A percentile compares a stretch with the other conserved stretches of the same genome.
These are phyloP conservation scores for Favolaschia claudopus DNA, from an alignment of 768 basidiomycete species.

Conservation along the genomic window DNA sequence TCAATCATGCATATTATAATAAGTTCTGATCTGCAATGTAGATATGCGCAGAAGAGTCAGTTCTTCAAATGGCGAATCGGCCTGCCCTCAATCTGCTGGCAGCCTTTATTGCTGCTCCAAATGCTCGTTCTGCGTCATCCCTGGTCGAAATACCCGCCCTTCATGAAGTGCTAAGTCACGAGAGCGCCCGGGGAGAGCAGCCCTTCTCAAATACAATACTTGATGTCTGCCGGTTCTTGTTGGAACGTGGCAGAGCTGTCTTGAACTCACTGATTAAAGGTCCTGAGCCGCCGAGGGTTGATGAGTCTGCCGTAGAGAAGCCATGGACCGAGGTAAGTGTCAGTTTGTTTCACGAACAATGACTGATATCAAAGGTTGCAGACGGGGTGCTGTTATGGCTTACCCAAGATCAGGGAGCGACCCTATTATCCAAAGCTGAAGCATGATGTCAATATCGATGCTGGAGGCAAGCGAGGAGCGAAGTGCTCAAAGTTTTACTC, in stretches of 20 bases:
- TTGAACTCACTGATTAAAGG: background rate
- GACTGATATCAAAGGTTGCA: no score
- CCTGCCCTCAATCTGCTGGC: background rate
- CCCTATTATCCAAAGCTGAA: no score
- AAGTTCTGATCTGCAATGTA: no score
- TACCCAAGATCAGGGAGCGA: no score
- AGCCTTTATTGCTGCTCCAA: background rate
- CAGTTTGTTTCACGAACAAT: no score
- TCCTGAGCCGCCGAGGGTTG: background rate
- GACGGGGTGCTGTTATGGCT: no score
- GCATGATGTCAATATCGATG: no score
- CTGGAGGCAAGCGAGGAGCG: no score
- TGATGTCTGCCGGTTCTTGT: background rate
- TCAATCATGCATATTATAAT: no score
- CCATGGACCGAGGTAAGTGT: no score
- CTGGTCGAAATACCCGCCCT: background rate
- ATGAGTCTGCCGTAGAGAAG: background rate
- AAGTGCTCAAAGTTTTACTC: no score
- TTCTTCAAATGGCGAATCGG: background rate
- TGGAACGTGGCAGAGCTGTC: background rate
- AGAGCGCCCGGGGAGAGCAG: background rate
- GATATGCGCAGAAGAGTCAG: slow-evolving; percentile 5
- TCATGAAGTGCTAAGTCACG: background rate
- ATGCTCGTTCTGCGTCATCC: background rate
- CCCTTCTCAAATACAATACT: background rate